phyloP scores from a whole-genome alignment of 2,329 filamentous ascomycete genomes.

The Sclerotinia subarctica region DNA sequence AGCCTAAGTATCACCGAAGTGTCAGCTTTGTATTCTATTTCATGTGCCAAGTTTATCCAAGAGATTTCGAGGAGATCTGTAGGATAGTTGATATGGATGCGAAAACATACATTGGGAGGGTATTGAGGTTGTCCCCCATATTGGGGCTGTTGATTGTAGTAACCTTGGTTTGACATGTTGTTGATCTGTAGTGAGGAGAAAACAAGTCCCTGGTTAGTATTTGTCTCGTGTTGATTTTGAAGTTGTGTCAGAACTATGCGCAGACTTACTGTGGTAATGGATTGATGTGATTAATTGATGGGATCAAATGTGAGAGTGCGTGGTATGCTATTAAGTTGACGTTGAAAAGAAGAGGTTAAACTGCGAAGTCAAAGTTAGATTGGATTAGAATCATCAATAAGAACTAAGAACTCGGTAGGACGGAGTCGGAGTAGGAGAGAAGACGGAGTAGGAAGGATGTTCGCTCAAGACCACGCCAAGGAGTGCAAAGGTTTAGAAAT shows the following conservation, averaged over 20 bases:
- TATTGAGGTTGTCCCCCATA: slow-evolving; percentile 38
- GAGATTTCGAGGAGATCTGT: slow-evolving; percentile 8
- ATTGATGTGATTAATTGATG: slow-evolving; percentile 1
- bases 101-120: slow-evolving; percentile 31
- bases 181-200: neutral
- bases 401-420: slow-evolving; percentile 13
- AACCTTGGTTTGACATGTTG: slow-evolving; percentile 34
- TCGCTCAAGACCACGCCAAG: slow-evolving; percentile 15
- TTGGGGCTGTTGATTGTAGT: slow-evolving; percentile 40
- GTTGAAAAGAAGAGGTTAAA: slow-evolving; percentile 1
- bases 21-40: slow-evolving; percentile 18
- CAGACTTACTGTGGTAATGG: neutral
- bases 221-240: neutral
- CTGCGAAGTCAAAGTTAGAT: slow-evolving; percentile 8
- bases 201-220: slow-evolving; percentile 1
- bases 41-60: slow-evolving; percentile 17
- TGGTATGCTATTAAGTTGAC: neutral
- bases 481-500: neutral
- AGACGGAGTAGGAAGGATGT: slow-evolving; percentile 4
- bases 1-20: slow-evolving; percentile 8
- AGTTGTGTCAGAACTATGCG: neutral
- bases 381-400: slow-evolving; percentile 11
- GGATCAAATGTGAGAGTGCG: neutral
- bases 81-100: neutral
- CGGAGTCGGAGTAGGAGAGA: neutral